phyloP scores from a whole-genome alignment of 2,329 filamentous ascomycete genomes.

The Lecanosticta acicola region DNA sequence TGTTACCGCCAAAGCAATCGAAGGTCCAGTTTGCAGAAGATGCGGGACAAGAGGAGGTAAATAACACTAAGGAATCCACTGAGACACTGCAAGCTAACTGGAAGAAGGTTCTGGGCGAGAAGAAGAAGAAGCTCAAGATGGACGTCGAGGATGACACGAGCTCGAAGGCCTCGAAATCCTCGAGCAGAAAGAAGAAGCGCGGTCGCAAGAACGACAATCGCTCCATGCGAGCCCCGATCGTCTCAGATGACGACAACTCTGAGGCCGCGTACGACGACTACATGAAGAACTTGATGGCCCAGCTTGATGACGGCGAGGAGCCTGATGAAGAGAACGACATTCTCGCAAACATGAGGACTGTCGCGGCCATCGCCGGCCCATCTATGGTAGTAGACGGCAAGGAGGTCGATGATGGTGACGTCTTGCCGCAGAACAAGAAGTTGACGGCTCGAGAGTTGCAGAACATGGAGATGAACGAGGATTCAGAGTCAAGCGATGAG shows the following conservation, averaged over 20 bases:
- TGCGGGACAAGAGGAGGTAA: conserved; percentile 4
- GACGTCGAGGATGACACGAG: conserved; percentile 4
- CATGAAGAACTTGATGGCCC: conserved; percentile 57
- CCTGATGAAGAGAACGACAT: conserved; percentile 9
- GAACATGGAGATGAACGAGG: conserved; percentile 9
- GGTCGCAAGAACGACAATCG: conserved; percentile 32
- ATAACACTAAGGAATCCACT: conserved; percentile 17
- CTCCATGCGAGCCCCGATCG: conserved; percentile 20
- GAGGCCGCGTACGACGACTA: conserved; percentile 57
- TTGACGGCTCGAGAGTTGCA: conserved; percentile 4
- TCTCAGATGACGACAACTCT: conserved; percentile 45
- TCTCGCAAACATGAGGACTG: conserved; percentile 7
- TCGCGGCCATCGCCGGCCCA: conserved; percentile 17
- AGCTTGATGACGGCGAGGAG: conserved; percentile 24
- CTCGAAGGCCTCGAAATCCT: conserved; percentile 15
- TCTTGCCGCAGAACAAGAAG: conserved; percentile 19
- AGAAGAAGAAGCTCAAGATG: conserved; percentile 20
- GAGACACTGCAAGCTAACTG: conserved; percentile 24
- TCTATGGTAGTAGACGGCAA: conserved; percentile 28
- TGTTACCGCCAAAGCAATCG: conserved; percentile 10
- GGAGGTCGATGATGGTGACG: conserved; percentile 27
- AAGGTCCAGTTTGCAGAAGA: conserved; percentile 18
- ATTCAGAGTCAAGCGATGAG: conserved; percentile 10
- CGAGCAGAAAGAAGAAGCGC: conserved; percentile 25
- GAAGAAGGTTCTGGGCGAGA: conserved; percentile 21